phyloP scores from a whole-genome alignment of 2,329 filamentous ascomycete species.

The Macrophomina phaseolina region DNA sequence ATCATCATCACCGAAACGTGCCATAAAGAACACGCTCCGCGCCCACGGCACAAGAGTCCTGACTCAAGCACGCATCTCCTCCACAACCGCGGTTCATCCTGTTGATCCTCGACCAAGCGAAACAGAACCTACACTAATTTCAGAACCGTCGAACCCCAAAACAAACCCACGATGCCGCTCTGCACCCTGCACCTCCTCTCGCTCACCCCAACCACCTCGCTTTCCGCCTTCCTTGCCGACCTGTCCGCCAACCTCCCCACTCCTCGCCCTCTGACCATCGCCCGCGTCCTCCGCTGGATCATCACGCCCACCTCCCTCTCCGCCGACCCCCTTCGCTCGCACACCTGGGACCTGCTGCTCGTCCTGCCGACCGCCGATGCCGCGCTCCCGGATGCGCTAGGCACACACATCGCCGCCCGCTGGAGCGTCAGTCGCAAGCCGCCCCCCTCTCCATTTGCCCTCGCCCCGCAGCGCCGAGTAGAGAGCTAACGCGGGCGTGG shows the following conservation, averaged over 20 bases:
- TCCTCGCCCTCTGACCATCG: conserved; percentile 50
- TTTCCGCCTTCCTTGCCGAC: conserved; percentile 49
- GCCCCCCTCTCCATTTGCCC: too few species aligned
- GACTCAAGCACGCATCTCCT: too few species aligned
- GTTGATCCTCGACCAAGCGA: neutral
- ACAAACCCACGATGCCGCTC: conserved; percentile 50
- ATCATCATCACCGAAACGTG: neutral
- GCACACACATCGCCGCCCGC: neutral
- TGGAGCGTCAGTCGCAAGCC: conserved; percentile 37
- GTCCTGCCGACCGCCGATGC: conserved; percentile 45
- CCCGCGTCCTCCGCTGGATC: conserved; percentile 56
- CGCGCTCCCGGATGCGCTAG: conserved; percentile 29
- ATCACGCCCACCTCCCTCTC: conserved; percentile 54
- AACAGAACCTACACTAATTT: neutral
- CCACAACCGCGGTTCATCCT: too few species aligned
- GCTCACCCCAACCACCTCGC: conserved; percentile 41
- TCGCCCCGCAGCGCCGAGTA: too few species aligned
- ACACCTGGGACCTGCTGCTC: conserved; percentile 55
- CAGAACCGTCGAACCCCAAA: neutral
- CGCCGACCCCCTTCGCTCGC: conserved; percentile 46
- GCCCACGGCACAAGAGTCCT: too few species aligned
- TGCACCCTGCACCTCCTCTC: conserved; percentile 55
- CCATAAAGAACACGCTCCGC: neutral
- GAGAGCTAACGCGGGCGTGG: too few species aligned
- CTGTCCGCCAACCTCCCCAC: conserved; percentile 40